Percentiles rank a stretch among this genome's conserved stretches.
phyloP scores from a whole-genome alignment of 2,329 filamentous ascomycete genomes.

The Magnaporthiopsis rhizophila region DNA sequence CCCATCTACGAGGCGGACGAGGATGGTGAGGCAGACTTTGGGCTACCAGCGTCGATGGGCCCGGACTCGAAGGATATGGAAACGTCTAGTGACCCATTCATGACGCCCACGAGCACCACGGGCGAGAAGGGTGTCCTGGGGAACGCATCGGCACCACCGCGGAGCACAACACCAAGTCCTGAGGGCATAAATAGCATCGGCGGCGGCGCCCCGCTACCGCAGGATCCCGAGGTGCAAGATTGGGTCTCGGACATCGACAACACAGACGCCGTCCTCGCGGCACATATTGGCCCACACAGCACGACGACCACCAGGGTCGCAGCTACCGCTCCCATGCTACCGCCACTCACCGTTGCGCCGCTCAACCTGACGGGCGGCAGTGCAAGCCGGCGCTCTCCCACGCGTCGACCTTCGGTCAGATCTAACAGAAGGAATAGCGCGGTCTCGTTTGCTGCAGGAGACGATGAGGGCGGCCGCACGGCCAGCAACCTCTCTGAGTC shows the following conservation, averaged over 20 bases:
- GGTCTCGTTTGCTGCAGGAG: slow-evolving; percentile 14
- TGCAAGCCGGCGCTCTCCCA: slow-evolving; percentile 27
- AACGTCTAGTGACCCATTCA: slow-evolving; percentile 41
- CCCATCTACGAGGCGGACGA: slow-evolving; percentile 54
- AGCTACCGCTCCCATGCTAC: background rate
- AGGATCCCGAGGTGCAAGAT: slow-evolving; percentile 47
- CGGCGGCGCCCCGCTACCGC: slow-evolving; percentile 14
- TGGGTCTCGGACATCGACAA: slow-evolving; percentile 51
- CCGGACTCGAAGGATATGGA: slow-evolving; percentile 22
- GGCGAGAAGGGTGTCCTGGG: slow-evolving; percentile 9
- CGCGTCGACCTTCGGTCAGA: slow-evolving; percentile 26
- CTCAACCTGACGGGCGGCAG: background rate
- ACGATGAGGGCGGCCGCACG: slow-evolving; percentile 42
- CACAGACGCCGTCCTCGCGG: slow-evolving; percentile 41
- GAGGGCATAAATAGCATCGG: slow-evolving; percentile 25
- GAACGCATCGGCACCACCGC: slow-evolving; percentile 8
- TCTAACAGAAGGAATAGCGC: slow-evolving; percentile 7
- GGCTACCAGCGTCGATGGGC: slow-evolving; percentile 13
- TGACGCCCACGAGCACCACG: slow-evolving; percentile 30
- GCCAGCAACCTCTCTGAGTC: slow-evolving; percentile 48
- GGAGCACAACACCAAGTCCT: slow-evolving; percentile 23
- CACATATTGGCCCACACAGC: slow-evolving; percentile 30
- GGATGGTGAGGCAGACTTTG: slow-evolving; percentile 30
- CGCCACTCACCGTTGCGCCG: background rate
- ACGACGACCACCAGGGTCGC: slow-evolving; percentile 12